Percentiles rank a stretch among this genome's conserved stretches.
Evolutionary conservation across 805 yeast species (phyloP).

Genomic region (Candida ortonii): DNA sequence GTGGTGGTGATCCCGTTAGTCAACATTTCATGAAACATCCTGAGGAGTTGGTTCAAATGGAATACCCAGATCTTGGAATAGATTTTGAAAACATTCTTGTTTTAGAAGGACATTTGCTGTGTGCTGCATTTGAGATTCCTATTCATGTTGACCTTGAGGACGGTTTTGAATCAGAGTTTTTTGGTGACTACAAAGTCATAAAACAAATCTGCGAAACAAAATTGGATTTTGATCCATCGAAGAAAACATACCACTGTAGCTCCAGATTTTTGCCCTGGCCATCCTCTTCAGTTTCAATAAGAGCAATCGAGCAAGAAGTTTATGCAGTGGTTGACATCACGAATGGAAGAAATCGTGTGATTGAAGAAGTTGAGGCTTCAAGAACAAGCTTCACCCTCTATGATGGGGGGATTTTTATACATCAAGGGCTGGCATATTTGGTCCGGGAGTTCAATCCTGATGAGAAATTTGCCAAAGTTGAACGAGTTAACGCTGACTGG

Average conservation of each 20-base stretch:
- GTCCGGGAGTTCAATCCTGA: slow-evolving; percentile 82
- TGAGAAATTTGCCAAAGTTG: slow-evolving; percentile 78
- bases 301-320: slow-evolving; percentile 79
- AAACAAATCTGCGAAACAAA: slow-evolving; percentile 31
- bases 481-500: slow-evolving; percentile 92
- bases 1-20: slow-evolving; percentile 80
- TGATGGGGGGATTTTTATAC: slow-evolving; percentile 88
- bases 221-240: slow-evolving; percentile 40
- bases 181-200: slow-evolving; percentile 39
- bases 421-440: slow-evolving; percentile 88
- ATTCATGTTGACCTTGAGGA: slow-evolving; percentile 39
- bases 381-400: slow-evolving; percentile 88
- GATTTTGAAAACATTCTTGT: slow-evolving; percentile 62
- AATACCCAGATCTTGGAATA: slow-evolving; percentile 56
- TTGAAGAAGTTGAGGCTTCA: slow-evolving; percentile 86
- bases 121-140: slow-evolving; percentile 89
- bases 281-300: slow-evolving; percentile 63
- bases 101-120: slow-evolving; percentile 81
- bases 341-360: slow-evolving; percentile 66
- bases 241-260: slow-evolving; percentile 52
- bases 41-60: slow-evolving; percentile 49
- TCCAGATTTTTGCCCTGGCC: slow-evolving; percentile 79
- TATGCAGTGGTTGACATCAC: slow-evolving; percentile 92
- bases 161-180: slow-evolving; percentile 52
- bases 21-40: slow-evolving; percentile 78